These are phyloP conservation scores for Trichoderma sp. DNA, from an alignment of 2,329 filamentous ascomycete genomes.

Conservation along the genomic window DNA sequence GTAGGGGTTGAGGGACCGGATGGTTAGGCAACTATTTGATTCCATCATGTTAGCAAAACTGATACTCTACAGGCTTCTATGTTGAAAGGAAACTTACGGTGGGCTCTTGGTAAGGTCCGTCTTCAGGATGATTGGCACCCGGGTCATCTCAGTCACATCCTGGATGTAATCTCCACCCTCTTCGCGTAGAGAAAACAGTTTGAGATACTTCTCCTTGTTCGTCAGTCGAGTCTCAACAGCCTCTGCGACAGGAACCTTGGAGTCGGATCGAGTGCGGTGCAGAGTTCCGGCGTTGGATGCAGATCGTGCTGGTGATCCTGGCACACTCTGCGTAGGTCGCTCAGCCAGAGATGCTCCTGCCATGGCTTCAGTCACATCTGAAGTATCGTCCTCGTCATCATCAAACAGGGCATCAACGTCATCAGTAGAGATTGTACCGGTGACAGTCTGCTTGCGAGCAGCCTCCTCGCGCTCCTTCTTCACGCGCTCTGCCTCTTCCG, in stretches of 20 bases:
- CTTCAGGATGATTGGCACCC: conserved; percentile 96
- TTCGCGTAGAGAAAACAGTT: conserved; percentile 84
- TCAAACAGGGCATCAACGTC: conserved; percentile 96
- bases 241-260: conserved; percentile 77
- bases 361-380: conserved; percentile 86
- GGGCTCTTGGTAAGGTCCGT: conserved; percentile 98
- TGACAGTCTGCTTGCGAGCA: conserved; percentile 89
- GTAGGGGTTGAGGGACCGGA: conserved; percentile 77
- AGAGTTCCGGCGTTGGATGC: conserved; percentile 65
- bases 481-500: conserved; percentile 76
- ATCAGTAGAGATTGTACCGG: conserved; percentile 87
- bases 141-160: conserved; percentile 96
- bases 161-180: conserved; percentile 96
- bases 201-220: conserved; percentile 96
- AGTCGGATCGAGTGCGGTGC: conserved; percentile 89
- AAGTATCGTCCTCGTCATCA: conserved; percentile 77
- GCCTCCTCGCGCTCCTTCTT: conserved; percentile 88
- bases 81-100: conserved; percentile 71
- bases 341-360: conserved; percentile 86
- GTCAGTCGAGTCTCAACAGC: conserved; percentile 75
- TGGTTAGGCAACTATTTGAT: conserved; percentile 68
- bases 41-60: conserved; percentile 26
- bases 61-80: not conserved
- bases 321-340: conserved; percentile 91
- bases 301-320: conserved; percentile 81